Conservation (phyloP, 805 yeast genomes). For the Ascoidea rubescens region DNA sequence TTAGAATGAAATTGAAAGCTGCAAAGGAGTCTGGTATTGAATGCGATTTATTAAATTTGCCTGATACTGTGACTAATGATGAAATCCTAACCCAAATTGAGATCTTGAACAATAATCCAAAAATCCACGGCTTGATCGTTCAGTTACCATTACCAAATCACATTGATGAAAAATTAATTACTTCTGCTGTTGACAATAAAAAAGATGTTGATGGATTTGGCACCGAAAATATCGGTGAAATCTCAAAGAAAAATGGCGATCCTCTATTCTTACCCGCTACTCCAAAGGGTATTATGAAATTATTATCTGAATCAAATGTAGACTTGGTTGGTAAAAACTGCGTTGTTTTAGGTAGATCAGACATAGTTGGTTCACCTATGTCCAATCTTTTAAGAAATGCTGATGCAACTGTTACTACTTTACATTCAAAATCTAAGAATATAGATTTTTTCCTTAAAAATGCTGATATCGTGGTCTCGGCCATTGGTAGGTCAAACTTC, state of each 20-base stretch:
- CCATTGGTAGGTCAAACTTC: constrained; percentile 58
- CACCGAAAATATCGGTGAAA: constrained; percentile 63
- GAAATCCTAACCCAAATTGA: constrained; percentile 40
- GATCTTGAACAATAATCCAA: constrained; percentile 39
- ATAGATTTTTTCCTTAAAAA: constrained; percentile 34
- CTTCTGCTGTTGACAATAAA: constrained; percentile 47
- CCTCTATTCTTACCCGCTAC: constrained; percentile 74
- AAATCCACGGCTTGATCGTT: constrained; percentile 60
- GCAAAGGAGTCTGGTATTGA: constrained; percentile 55
- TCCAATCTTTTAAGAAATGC: constrained; percentile 55
- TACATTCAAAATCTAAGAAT: constrained; percentile 53
- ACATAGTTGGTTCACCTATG: constrained; percentile 75
- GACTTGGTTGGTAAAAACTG: constrained; percentile 52
- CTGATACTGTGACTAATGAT: constrained; percentile 40
- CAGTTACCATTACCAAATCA: constrained; percentile 70
- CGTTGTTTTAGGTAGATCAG: constrained; percentile 78
- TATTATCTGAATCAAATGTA: constrained; percentile 44
- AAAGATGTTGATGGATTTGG: constrained; percentile 84
- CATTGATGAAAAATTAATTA: constrained; percentile 50
- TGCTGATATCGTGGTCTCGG: constrained; percentile 71
- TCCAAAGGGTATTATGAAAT: constrained; percentile 64
- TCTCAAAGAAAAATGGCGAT: constrained; percentile 56
- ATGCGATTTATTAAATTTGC: constrained; percentile 46
- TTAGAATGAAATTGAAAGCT: constrained; percentile 67
- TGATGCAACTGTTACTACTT: constrained; percentile 63